Conservation (phyloP, 805 yeast species). For the Spathaspora girioi region DNA sequence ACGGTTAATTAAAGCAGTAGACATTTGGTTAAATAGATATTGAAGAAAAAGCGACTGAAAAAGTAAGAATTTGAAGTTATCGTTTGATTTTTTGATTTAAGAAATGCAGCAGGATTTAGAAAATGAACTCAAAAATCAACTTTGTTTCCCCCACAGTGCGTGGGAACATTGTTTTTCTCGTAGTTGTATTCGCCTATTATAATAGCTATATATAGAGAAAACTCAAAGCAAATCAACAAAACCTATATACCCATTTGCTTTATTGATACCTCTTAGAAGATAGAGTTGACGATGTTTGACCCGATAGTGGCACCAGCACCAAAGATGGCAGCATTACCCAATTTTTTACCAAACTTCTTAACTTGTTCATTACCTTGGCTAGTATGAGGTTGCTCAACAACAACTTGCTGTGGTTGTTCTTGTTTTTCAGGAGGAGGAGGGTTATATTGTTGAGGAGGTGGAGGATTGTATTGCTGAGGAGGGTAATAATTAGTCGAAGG, state of each 20-base stretch:
- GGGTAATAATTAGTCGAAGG: slow-evolving; percentile 47
- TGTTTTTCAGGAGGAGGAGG: slow-evolving; percentile 19
- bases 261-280: slow-evolving; percentile 39
- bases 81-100: not conserved
- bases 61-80: not conserved
- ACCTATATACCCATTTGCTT: not conserved
- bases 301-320: slow-evolving; percentile 98
- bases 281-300: slow-evolving; percentile 70
- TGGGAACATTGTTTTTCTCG: too few species aligned
- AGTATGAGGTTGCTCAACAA: slow-evolving; percentile 21
- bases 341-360: slow-evolving; percentile 69
- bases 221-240: not conserved
- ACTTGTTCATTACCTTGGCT: slow-evolving; percentile 23
- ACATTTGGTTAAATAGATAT: slow-evolving; percentile 18
- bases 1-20: slow-evolving; percentile 66
- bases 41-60: not conserved
- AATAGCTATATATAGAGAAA: not conserved
- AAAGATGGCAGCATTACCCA: slow-evolving; percentile 90
- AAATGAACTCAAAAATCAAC: not conserved
- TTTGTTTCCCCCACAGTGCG: not conserved
- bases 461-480: slow-evolving; percentile 22
- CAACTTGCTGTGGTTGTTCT: slow-evolving; percentile 20
- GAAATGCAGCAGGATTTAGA: not conserved
- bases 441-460: slow-evolving; percentile 7
- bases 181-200: too few species aligned